Evolutionary conservation across 2,329 filamentous ascomycete genomes (phyloP).

Genomic region (Apiospora malaysiana): DNA sequence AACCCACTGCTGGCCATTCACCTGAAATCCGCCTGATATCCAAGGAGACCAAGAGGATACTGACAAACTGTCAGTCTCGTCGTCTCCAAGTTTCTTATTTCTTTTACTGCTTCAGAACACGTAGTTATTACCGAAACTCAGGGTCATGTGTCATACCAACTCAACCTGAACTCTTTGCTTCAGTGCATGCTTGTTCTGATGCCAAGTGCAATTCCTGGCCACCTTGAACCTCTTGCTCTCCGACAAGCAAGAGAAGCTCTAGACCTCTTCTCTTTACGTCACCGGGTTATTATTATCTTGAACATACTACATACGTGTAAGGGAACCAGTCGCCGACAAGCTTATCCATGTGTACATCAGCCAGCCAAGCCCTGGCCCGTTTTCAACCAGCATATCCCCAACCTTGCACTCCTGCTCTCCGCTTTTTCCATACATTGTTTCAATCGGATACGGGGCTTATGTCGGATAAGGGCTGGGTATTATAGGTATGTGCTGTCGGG

Average conservation of each 20-base stretch:
- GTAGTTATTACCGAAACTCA: not conserved
- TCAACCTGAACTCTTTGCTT: not conserved
- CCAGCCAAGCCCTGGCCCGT: not conserved
- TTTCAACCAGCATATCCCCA: not conserved
- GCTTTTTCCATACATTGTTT: not conserved
- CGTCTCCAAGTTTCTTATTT: not conserved
- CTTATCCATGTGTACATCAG: not conserved
- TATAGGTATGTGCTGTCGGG: not conserved
- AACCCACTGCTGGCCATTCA: not conserved
- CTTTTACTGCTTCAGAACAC: not conserved
- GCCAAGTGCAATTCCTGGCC: not conserved
- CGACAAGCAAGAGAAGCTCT: not conserved
- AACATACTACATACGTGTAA: not conserved
- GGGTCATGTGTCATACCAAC: slow-evolving; percentile 6
- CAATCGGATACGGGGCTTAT: not conserved
- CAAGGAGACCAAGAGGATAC: not conserved
- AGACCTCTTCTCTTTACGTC: not conserved
- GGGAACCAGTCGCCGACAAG: not conserved
- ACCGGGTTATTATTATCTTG: not conserved
- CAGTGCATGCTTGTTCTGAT: not conserved
- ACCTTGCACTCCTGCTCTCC: not conserved
- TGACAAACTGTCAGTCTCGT: not conserved
- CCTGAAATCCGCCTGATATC: not conserved
- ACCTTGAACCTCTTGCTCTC: not conserved
- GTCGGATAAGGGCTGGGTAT: not conserved